Evolutionary conservation across 257 asterid species (phyloP), one percentile per base, ranked within the genome.

Genomic region (Solanum pennellii): DNA sequence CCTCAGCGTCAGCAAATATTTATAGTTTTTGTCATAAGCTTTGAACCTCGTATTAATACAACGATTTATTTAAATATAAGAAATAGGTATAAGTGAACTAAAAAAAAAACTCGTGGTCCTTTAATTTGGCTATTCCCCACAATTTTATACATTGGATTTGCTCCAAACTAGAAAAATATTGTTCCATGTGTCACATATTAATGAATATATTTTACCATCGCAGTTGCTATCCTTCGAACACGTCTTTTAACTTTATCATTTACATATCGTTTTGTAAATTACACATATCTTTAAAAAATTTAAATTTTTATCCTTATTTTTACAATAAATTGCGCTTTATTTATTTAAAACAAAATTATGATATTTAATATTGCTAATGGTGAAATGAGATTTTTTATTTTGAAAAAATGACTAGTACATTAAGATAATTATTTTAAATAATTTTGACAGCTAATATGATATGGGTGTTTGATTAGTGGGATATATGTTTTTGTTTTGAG

Each of bases 191-290:
- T 68, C 37, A 3, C 21, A 27, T 68, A 68, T 68, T 68, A 52
- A 18, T 6, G 18, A 18, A 52, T 52, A 65, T 29, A 12, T 12
- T 66, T 13, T 27, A 52, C 0, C 3, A 9, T 52, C 0, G 16
- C 4, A 7, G 4, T 16, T 1, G 23, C 1, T 16, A 1, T 6
- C 0, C 9, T 6, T 52, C 1, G 9, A 9, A 6, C 60, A 52
- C 23, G 0, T 3, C 21, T 49, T 20, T 20, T 5, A 49, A 14
- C 1, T 20, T 47, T 47, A 47, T 47, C 20, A 47, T 5, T 47
- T 16, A 47, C 18, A 0, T 11, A 44, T 44, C 47, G 0, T 4
- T 44, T 49, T 49, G 21, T 1, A 49, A 47, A 49, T 13, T 27
- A 0, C 11, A 12, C 5, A 15, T 11, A 1, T 4, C 20, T 25